Base-by-base conservation (phyloP, 2,329 filamentous ascomycete genomes). In the Penicillium rolfsii region DNA sequence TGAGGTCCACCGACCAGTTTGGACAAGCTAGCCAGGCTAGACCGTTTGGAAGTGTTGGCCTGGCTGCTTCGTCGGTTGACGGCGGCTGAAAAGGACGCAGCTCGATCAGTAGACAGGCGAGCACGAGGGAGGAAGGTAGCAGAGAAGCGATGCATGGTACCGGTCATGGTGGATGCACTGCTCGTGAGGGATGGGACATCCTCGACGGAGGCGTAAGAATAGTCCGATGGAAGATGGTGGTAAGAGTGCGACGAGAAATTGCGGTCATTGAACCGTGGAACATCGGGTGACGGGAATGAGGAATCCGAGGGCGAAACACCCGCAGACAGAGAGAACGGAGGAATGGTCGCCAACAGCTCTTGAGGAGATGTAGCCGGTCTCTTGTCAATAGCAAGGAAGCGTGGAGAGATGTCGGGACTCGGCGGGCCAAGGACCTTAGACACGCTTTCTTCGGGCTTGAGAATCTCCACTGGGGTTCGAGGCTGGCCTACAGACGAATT, bases 111-210 rank as follows among this genome's bases (percentile, higher is more conserved):
- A 5, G 78, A 79, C 7, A 77, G 70, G 43, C 77, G 76, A 26
- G 73, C 74, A 48, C 76, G 76, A 40, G 73, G 71, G 59, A 78
- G 76, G 59, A 80, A 78, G 22, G 74, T 78, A 28, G 75, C 75
- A 7, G 80, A 82, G 33, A 81, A 73, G 28, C 80, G 77, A 36
- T 77, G 73, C 22, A 79, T 57, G 26, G 75, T 76, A 53, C 78
- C 80, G 28, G 79, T 79, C 70, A 75, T 77, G 9, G 79, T 82
- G 1, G 81, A 83, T 43, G 79, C 76, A 65, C 80, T 82, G 67
- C 81, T 82, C 28, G 78, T 82, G 35, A 83, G 70, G 28, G 81
- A 83, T 16, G 81, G 81, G 4, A 82, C 79, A 73, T 83, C 81
- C 46, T 83, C 81, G 45, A 77, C 72, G 1, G 81, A 83, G 38